Base-by-base conservation (phyloP, 164 flowering plant genomes). In the Vitis labrusca region DNA sequence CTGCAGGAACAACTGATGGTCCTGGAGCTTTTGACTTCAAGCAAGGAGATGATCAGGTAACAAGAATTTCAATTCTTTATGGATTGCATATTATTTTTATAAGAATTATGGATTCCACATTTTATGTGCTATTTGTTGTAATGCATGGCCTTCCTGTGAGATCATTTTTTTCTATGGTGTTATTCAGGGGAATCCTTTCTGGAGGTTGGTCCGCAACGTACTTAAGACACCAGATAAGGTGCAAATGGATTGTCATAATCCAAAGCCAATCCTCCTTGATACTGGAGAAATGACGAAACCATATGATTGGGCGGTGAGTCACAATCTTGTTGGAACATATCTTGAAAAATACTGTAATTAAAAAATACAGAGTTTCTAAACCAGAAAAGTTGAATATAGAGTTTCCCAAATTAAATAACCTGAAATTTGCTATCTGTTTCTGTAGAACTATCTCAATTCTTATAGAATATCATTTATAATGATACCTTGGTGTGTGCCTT, bases 1-100 rank as follows among this genome's bases (percentile, higher is more conserved):
- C 99, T 81, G 99, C 99, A 23, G 99, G 99, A 81, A 96, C 99
- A 48, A 96, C 98, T 1, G 98, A 96, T 78, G 99, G 99, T n/a
- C 98, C 98, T 17, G 99, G 99, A 72, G 98, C 99, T 76, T 96
- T 96, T 84, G 98, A 96, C 77, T 96, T 96, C 76, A 86, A 76
- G 78, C 99, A 96, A 85, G 99, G 99, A 23, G 98, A 96, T 83
- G 86, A 88, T 68, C 63, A 80, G 85, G 99, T 90, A 75, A 79
- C 16, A 8, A 8, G 53, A 32, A 23, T 37, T 52, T 48, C 30
- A 53, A 37, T 55, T 27, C 29, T n/a, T 37, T 17, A 10, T n/a
- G 59, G 23, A 66, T 53, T 10, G 17, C 16, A 13, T 9, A 3
- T 32, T 15, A 48, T 12, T 58, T 37, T 37, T 37, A 37, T 37